Base-by-base conservation (phyloP, 192 early-diverging fungal species). In the Podila clonocystis region DNA sequence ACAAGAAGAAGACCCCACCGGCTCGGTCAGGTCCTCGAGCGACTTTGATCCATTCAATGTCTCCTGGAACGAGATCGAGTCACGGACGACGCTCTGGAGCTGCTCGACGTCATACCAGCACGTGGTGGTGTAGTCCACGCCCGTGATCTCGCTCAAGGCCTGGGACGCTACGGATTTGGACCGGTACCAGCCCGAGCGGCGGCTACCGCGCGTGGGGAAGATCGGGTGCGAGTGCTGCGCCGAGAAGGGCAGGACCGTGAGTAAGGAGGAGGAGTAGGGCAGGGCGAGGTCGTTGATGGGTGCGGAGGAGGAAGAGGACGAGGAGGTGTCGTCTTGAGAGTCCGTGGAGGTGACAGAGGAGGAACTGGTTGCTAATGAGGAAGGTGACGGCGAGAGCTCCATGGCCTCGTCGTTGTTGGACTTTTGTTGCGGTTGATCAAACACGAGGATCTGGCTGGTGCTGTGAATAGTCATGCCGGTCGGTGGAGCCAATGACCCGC, bases 71-170 rank as follows among this genome's bases (percentile, higher is more conserved):
- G 66, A 73, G 33, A 80, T 72, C 36, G 77, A 80, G 41, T 80
- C 77, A 22, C 77, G 77, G 30, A 80, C 71, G 15, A 80, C 77
- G 62, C 45, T 65, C 49, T 80, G 77, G 65, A 80, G 77, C 26
- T 61, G 77, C 62, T 73, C 77, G 34, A 80, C 77, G 30, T 80
- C 66, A 49, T 80, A 80, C 77, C 77, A 80, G 36, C 77, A 80
- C 4, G 77, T 80, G 33, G 77, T 80, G 15, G 77, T 80, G n/a
- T 80, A 80, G n/a, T 80, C 77, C 9, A 80, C 77, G 26, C 77
- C 77, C 1, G 77, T 73, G 49, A 80, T 80, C 66, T 80, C 28
- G 55, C 65, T 73, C 65, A 80, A 26, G 3, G 50, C 70, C 20
- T 72, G 77, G 19, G 77, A 80, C 8, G 77, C 77, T 12, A 80